Percentiles rank a stretch among this genome's conserved stretches.
These are phyloP conservation scores for Boletus rubroflammeus DNA, from an alignment of 768 basidiomycete genomes.

Conservation along the genomic window DNA sequence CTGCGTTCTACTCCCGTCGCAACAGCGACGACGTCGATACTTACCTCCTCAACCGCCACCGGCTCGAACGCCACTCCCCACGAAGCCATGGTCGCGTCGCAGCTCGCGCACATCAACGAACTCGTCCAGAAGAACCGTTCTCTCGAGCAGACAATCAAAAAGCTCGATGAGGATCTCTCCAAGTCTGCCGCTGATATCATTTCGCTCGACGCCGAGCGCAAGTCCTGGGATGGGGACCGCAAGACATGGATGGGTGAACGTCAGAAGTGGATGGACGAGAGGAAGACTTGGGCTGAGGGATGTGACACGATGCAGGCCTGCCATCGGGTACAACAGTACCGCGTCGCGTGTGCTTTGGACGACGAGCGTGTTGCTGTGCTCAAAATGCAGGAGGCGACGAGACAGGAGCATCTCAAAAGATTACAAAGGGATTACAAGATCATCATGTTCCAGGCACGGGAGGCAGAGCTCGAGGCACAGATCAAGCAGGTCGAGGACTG, in stretches of 20 bases:
- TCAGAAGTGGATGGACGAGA: constrained; percentile 49
- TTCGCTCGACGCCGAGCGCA: constrained; percentile 40
- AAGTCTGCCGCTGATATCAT: constrained; percentile 29
- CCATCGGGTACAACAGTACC: constrained; percentile 63
- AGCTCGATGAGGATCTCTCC: constrained; percentile 48
- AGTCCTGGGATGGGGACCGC: constrained; percentile 26
- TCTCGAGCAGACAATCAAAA: constrained; percentile 58
- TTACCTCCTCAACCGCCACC: constrained; percentile 27
- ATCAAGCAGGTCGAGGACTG: constrained; percentile 52
- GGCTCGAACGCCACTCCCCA: constrained; percentile 33
- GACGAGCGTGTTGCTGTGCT: constrained; percentile 48
- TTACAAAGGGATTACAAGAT: constrained; percentile 66
- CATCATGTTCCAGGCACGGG: constrained; percentile 61
- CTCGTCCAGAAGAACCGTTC: constrained; percentile 66
- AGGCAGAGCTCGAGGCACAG: constrained; percentile 54
- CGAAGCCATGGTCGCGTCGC: constrained; percentile 53
- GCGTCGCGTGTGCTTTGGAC: constrained; percentile 51
- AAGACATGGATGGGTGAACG: constrained; percentile 21
- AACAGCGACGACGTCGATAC: constrained; percentile 24
- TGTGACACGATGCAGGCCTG: constrained; percentile 60
- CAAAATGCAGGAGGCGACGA: constrained; percentile 49
- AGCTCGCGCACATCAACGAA: constrained; percentile 68
- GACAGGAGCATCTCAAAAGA: constrained; percentile 55
- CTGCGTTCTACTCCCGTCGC: constrained; percentile 17
- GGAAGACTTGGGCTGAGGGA: constrained; percentile 56